These are phyloP conservation scores for Syncephalastrum contaminatum DNA, from an alignment of 371 early-diverging fungal species.

Conservation along the genomic window DNA sequence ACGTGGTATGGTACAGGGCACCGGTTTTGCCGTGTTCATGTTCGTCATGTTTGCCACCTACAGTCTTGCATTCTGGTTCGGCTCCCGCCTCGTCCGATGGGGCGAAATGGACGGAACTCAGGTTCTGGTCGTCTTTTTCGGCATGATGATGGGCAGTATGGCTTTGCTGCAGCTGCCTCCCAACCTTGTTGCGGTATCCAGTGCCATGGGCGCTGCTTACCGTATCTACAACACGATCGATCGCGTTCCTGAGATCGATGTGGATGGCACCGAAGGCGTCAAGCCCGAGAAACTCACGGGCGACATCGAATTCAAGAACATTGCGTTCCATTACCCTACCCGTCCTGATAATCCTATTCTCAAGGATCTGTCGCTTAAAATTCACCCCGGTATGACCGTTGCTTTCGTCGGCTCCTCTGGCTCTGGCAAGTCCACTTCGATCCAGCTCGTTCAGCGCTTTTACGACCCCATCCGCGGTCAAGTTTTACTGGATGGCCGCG, in stretches of 20 bases:
- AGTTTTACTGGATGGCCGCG: constrained; percentile 69
- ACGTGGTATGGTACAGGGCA: constrained; percentile 38
- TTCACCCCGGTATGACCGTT: constrained; percentile 74
- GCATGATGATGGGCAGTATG: constrained; percentile 66
- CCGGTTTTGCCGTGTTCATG: constrained; percentile 55
- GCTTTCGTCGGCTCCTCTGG: constrained; percentile 86
- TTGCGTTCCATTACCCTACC: constrained; percentile 76
- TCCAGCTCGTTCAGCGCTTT: constrained; percentile 88
- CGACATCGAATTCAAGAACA: constrained; percentile 67
- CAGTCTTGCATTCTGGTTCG: constrained; percentile 73
- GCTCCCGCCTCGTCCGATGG: constrained; percentile 45
- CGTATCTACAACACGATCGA: constrained; percentile 78
- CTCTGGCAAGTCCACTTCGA: constrained; percentile 88
- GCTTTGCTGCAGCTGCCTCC: constrained; percentile 54
- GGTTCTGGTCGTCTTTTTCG: constrained; percentile 70
- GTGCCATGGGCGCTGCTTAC: constrained; percentile 67
- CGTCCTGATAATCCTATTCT: constrained; percentile 74
- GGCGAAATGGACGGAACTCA: constrained; percentile 12
- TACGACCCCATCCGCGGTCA: constrained; percentile 73
- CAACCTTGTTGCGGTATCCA: constrained; percentile 57
- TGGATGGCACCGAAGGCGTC: constrained; percentile 51
- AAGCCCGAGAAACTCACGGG: constrained; percentile 53
- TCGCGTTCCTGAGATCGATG: constrained; percentile 68
- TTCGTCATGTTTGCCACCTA: constrained; percentile 59
- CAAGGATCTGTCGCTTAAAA: constrained; percentile 54